Percentiles rank a stretch among this genome's conserved stretches.
Conservation (phyloP, 192 early-diverging fungal species). For the Gorgonomyces haynaldii region DNA sequence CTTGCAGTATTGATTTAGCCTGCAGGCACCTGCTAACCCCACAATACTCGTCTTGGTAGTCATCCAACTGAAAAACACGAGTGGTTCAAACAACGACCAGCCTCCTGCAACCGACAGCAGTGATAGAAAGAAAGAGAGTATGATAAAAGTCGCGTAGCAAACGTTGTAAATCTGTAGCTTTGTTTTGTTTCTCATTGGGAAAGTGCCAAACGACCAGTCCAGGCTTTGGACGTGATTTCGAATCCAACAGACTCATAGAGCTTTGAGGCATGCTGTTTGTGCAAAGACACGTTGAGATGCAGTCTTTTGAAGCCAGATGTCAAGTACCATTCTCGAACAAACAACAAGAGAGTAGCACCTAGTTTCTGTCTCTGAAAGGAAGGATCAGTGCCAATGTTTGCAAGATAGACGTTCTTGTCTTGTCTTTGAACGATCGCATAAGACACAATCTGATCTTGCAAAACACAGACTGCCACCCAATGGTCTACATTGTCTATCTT, state of each 20-base stretch:
- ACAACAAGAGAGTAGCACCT: neutral
- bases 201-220: no score
- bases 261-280: neutral
- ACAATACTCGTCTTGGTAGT: no score
- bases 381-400: neutral
- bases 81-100: no score
- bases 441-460: neutral
- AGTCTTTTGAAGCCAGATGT: neutral
- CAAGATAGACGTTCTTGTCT: neutral
- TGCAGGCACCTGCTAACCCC: no score
- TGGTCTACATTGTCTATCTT: neutral
- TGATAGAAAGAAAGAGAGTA: no score
- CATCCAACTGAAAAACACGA: no score
- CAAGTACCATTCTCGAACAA: neutral
- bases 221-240: no score
- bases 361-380: neutral
- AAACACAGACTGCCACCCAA: neutral
- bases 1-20: no score
- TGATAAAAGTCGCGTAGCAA: no score
- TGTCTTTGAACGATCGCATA: neutral
- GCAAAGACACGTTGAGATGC: neutral
- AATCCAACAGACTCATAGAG: neutral
- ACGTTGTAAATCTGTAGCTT: no score
- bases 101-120: no score
- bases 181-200: no score